phyloP scores from a whole-genome alignment of 768 basidiomycete genomes.

The Panaeolus papilionaceus region DNA sequence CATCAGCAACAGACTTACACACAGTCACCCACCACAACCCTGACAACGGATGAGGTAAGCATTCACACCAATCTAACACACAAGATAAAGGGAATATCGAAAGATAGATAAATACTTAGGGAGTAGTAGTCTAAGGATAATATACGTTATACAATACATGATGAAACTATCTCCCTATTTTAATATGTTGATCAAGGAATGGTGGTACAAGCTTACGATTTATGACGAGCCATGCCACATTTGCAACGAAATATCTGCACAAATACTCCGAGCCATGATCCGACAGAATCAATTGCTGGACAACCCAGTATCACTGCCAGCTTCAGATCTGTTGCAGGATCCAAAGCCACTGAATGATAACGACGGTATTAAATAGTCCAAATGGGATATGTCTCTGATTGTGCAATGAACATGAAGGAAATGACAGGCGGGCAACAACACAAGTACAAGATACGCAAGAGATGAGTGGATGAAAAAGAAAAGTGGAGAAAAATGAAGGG shows the following conservation, averaged over 20 bases:
- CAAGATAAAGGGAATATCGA: not conserved
- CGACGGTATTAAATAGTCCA: not conserved
- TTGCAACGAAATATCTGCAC: not conserved
- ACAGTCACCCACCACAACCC: not conserved
- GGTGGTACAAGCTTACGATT: conserved; percentile 1
- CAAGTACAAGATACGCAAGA: conserved; percentile 18
- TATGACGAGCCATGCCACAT: not conserved
- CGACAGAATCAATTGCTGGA: not conserved
- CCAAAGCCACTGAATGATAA: not conserved
- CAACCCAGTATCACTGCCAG: not conserved
- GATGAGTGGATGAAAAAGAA: conserved; percentile 11
- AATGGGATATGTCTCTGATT: conserved; percentile 25
- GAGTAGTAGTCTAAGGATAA: conserved; percentile 1
- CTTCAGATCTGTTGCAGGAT: conserved; percentile 8
- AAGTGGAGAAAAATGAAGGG: too few relatives aligned
- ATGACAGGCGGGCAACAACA: conserved; percentile 29
- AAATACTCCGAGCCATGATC: conserved; percentile 11
- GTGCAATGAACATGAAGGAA: conserved; percentile 23
- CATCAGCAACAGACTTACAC: not conserved
- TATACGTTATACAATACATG: not conserved
- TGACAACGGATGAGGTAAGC: conserved; percentile 5
- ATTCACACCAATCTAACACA: not conserved
- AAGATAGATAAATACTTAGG: not conserved
- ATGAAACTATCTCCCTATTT: conserved; percentile 5
- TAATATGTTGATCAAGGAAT: not conserved